Base-by-base conservation (phyloP, 176 grass and related monocot genomes). In the Echinochloa phyllopogon region DNA sequence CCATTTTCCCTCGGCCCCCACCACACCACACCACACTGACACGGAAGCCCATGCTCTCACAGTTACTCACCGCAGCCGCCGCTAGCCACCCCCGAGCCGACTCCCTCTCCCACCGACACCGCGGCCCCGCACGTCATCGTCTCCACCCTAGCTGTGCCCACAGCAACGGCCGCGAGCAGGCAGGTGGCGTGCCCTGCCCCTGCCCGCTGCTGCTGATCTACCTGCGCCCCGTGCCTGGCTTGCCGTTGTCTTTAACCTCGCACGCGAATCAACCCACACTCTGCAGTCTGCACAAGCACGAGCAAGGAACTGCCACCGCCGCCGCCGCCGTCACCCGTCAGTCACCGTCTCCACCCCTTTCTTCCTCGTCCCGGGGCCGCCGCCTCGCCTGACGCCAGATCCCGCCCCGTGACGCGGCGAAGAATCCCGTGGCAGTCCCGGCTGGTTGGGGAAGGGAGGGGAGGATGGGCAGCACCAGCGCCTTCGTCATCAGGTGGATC, bases 401-500 rank as follows among this genome's bases (percentile, higher is more conserved):
- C 84, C 50, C 51, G 50, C 17, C 21, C 21, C 12, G 27, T 13
- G 9, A 5, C 33, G 18, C 50, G 18, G 49, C 36, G 37, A 16
- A 12, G 50, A n/a, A n/a, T 4, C 72, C 33, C 33, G 50, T n/a
- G 10, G 73, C 73, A 56, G 37, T 42, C 64, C 72, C 21, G 20
- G n/a, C 20, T 16, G 47, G 67, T 39, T 39, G 15, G 57, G 40
- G 29, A 18, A 16, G 21, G 61, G 18, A 88, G 27, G 38, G 56
- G 63, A 92, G 73, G 59, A 98, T 90, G 93, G 90, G 91, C 65
- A 84, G 84, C 82, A 82, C 93, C 1, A 94, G 93, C 91, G 88
- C 80, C 24, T 98, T 95, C 89, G 87, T 98, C 83, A 90, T 95
- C 72, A 90, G 96, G 87, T 98, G 96, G 93, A 95, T 98, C 91